Evolutionary conservation across 352 stramenopile genomes (phyloP).

Genomic region (Phytophthora brassicae): DNA sequence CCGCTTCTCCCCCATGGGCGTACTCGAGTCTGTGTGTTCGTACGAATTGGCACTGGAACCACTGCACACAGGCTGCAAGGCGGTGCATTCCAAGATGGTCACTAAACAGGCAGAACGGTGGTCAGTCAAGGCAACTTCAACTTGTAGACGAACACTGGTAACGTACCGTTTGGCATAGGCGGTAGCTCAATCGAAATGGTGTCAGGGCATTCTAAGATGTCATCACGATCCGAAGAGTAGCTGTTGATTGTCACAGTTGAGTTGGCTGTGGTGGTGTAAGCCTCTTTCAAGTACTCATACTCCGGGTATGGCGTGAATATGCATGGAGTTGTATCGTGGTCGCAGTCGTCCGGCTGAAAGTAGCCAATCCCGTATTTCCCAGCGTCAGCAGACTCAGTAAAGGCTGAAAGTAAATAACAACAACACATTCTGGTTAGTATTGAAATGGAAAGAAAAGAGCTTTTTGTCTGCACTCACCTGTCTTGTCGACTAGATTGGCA

Average conservation of each 20-base stretch:
- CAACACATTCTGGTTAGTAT: background rate
- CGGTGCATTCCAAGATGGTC: slow-evolving; percentile 45
- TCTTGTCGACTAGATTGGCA: slow-evolving; percentile 47
- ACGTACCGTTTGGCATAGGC: slow-evolving; percentile 37
- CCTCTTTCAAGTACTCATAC: slow-evolving; percentile 68
- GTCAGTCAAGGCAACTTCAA: slow-evolving; percentile 7
- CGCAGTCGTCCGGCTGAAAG: slow-evolving; percentile 67
- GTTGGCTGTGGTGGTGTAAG: slow-evolving; percentile 69
- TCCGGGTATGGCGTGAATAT: slow-evolving; percentile 72
- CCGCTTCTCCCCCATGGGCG: slow-evolving; percentile 34
- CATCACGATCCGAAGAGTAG: slow-evolving; percentile 38
- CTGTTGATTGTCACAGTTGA: slow-evolving; percentile 47
- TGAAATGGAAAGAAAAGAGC: background rate
- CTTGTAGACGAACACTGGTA: slow-evolving; percentile 3
- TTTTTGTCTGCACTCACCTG: slow-evolving; percentile 13
- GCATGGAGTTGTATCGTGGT: slow-evolving; percentile 57
- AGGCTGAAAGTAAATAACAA: slow-evolving; percentile 22
- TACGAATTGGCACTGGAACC: slow-evolving; percentile 56
- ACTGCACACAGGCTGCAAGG: slow-evolving; percentile 56
- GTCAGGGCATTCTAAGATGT: slow-evolving; percentile 46
- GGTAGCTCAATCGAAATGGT: slow-evolving; percentile 38
- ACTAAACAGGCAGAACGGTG: slow-evolving; percentile 29
- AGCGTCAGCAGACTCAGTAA: slow-evolving; percentile 45
- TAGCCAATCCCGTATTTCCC: slow-evolving; percentile 78
- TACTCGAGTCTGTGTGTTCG: slow-evolving; percentile 32